These are phyloP conservation scores for Lepidium aucheri DNA, from an alignment of 345 rosid genomes.

Conservation along the genomic window DNA sequence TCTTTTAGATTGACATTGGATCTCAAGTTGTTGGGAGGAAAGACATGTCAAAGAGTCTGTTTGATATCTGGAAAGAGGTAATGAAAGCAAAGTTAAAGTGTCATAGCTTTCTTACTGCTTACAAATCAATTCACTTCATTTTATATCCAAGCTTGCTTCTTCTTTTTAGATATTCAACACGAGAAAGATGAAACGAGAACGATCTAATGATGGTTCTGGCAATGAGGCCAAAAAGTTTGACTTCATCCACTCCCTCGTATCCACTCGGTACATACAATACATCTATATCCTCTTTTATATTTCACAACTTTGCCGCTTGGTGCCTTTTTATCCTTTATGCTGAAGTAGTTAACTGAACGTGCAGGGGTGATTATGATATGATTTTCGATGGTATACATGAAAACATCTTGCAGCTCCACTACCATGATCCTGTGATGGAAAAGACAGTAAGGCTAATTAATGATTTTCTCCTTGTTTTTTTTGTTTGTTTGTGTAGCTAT, in stretches of 20 bases:
- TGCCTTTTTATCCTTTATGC: background rate
- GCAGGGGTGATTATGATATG: conserved; percentile 89
- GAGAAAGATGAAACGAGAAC: conserved; percentile 49
- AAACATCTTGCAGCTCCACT: conserved; percentile 74
- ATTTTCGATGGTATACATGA: conserved; percentile 85
- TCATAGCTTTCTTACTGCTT: background rate
- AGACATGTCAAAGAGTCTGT: conserved; percentile 75
- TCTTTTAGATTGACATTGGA: conserved; percentile 60
- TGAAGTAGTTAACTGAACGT: conserved; percentile 27
- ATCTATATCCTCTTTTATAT: conserved; percentile 6
- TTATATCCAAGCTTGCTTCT: conserved; percentile 14
- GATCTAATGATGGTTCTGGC: conserved; percentile 25
- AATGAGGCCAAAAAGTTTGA: conserved; percentile 45
- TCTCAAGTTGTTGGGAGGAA: conserved; percentile 91
- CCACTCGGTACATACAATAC: conserved; percentile 50
- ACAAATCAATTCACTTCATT: background rate
- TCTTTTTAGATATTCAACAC: conserved; percentile 66
- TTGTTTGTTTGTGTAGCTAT: conserved; percentile 7
- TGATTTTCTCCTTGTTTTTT: conserved; percentile 4
- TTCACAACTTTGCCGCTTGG: background rate
- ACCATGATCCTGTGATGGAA: conserved; percentile 92
- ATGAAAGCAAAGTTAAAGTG: background rate
- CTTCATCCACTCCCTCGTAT: conserved; percentile 52
- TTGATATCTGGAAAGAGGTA: conserved; percentile 98
- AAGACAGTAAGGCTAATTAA: conserved; percentile 61